Base-by-base conservation (phyloP, 176 grass and related monocot genomes). In the Oryza rufipogon region DNA sequence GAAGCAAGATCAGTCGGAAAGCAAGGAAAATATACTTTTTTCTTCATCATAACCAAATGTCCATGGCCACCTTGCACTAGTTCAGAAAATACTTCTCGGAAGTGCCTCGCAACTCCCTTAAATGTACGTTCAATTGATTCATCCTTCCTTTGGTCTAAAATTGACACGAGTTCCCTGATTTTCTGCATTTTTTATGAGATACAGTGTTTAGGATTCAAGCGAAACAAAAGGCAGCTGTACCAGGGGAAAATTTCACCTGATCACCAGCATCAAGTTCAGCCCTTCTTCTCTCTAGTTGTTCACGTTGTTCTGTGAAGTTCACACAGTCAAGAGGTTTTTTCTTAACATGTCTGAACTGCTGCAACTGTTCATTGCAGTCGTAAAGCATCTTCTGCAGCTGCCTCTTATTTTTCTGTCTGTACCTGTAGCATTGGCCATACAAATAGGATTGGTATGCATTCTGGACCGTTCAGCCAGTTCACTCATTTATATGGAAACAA, bases 41-140 rank as follows among this genome's bases (percentile, higher is more conserved):
- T 99, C 93, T 92, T 99, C 93, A 96, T 96, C 96, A 99, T 99
- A 85, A 96, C 91, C 86, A 99, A 85, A 75, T 94, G 87, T 52
- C 96, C 96, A 83, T 91, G 88, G 25, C 96, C 96, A 83, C 93
- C 93, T 91, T 99, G 96, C 81, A 99, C 96, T 45, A 99, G 86
- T 75, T 99, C 96, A 81, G 87, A 52, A 51, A 99, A 99, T 63
- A 98, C 96, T 89, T 98, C 93, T 13, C 93, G 81, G 81, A 99
- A 99, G 83, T 99, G 93, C 74, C 78, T 95, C 81, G 96, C 89
- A 47, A 99, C 96, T 84, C 96, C 96, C 90, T 99, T 99, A 78
- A 99, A 99, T 82, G 96, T 98, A 28, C 96, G 93, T 36, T 72
- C 93, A 75, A 99, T 99, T 39, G 96, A 99, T 80, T 99, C 96